phyloP scores from a whole-genome alignment of 805 yeast genomes.

The Alloascoidea africana region DNA sequence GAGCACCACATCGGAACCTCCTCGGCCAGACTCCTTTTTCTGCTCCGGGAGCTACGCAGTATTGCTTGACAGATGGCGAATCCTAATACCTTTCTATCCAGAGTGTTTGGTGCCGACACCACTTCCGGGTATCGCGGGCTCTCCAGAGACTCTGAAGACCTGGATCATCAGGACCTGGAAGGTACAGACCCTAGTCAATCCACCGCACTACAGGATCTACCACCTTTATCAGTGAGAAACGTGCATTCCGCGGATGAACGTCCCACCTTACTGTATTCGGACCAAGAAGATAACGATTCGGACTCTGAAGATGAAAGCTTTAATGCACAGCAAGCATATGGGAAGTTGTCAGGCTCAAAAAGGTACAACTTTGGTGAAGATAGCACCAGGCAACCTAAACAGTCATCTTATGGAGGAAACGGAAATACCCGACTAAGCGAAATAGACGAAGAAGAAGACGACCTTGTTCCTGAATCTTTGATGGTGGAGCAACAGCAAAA shows the following conservation, averaged over 20 bases:
- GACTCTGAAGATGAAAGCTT: neutral
- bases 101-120: constrained; percentile 40
- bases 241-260: neutral
- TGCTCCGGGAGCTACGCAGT: too few relatives aligned
- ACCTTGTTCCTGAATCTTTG: constrained; percentile 6
- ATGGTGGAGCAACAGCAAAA: constrained; percentile 15
- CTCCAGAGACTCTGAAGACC: neutral
- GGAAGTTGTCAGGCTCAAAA: neutral
- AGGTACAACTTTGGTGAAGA: neutral
- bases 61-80: constrained; percentile 4
- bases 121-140: constrained; percentile 8
- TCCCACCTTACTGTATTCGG: neutral
- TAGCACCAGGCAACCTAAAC: neutral
- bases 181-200: neutral
- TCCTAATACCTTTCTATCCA: constrained; percentile 41
- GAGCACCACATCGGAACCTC: too few relatives aligned
- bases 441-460: constrained; percentile 13
- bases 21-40: too few relatives aligned
- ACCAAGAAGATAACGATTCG: neutral
- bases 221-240: neutral
- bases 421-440: constrained; percentile 14
- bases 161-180: too few relatives aligned
- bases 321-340: neutral
- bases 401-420: neutral
- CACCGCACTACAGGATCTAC: neutral